phyloP scores from a whole-genome alignment of 2,329 filamentous ascomycete species.

The Boeremia exigua region DNA sequence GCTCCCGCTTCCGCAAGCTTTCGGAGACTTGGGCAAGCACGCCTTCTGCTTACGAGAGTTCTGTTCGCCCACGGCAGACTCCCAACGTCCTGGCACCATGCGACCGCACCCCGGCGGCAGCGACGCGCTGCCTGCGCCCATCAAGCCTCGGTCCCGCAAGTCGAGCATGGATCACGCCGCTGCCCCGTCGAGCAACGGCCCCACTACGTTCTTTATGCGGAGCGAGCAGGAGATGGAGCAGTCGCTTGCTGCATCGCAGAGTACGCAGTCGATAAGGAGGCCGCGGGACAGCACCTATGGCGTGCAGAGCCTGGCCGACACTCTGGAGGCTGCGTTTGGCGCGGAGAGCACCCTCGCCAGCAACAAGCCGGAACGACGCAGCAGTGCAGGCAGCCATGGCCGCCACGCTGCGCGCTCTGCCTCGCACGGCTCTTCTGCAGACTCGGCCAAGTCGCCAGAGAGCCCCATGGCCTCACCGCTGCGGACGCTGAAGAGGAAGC shows the following conservation, averaged over 20 bases:
- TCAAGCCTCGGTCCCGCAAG: constrained; percentile 47
- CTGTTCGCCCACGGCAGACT: constrained; percentile 1
- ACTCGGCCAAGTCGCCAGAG: constrained; percentile 26
- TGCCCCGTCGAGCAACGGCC: constrained; percentile 46
- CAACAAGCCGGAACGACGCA: constrained; percentile 32
- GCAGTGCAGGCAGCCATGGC: constrained; percentile 39
- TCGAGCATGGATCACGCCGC: constrained; percentile 44
- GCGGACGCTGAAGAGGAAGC: constrained; percentile 30
- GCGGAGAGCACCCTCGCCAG: constrained; percentile 31
- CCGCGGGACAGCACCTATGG: constrained; percentile 59
- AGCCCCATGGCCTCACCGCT: constrained; percentile 27
- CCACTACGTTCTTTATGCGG: constrained; percentile 66
- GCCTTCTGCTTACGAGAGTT: background rate
- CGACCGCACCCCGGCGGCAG: constrained; percentile 44
- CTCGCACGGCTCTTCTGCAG: constrained; percentile 31
- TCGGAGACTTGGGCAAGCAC: background rate
- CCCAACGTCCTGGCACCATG: constrained; percentile 28
- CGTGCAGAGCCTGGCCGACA: constrained; percentile 63
- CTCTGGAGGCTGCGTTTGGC: constrained; percentile 53
- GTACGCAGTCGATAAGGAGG: constrained; percentile 18
- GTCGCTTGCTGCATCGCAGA: constrained; percentile 37
- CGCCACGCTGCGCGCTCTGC: constrained; percentile 21
- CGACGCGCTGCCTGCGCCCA: constrained; percentile 39
- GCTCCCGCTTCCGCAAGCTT: constrained; percentile 3
- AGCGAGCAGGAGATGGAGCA: constrained; percentile 59